phyloP scores from a whole-genome alignment of 257 asterid species.

The Solanum lycopersicoides region DNA sequence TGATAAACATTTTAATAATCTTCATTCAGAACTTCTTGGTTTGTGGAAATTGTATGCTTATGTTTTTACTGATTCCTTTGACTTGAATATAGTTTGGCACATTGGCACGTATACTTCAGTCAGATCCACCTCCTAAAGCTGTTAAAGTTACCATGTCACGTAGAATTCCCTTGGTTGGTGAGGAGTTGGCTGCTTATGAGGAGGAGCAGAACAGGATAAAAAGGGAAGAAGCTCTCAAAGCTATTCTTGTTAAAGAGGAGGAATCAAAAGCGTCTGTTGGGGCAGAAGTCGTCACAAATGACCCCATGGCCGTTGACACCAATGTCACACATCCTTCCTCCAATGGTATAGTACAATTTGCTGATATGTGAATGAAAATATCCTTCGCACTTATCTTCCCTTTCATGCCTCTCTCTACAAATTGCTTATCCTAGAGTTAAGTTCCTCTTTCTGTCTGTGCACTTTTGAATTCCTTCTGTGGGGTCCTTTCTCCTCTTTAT shows the following conservation, averaged over 20 bases:
- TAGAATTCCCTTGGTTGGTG: conserved; percentile 94
- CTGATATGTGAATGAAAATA: background rate
- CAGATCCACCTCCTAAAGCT: conserved; percentile 99
- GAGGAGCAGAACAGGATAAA: conserved; percentile 76
- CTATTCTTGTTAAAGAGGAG: conserved; percentile 78
- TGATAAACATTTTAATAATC: background rate
- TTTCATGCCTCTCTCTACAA: background rate
- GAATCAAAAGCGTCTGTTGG: conserved; percentile 57
- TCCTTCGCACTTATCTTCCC: background rate
- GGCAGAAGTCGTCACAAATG: conserved; percentile 42
- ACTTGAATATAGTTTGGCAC: conserved; percentile 67
- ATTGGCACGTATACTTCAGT: conserved; percentile 92
- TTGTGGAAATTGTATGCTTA: background rate
- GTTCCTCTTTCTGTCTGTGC: background rate
- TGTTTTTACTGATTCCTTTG: conserved; percentile 2
- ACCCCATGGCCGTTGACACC: conserved; percentile 74
- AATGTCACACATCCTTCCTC: conserved; percentile 31
- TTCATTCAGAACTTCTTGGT: background rate
- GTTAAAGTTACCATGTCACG: conserved; percentile 93
- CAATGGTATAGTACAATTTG: conserved; percentile 32
- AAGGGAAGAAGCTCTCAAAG: conserved; percentile 90
- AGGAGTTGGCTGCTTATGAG: conserved; percentile 98
- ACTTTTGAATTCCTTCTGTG: background rate
- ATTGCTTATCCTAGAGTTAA: background rate
- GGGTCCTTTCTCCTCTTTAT: background rate